Evolutionary conservation across 2,329 filamentous ascomycete genomes (phyloP), one percentile per base, ranked within the genome.

Genomic region (Tricladium varicosporioides): DNA sequence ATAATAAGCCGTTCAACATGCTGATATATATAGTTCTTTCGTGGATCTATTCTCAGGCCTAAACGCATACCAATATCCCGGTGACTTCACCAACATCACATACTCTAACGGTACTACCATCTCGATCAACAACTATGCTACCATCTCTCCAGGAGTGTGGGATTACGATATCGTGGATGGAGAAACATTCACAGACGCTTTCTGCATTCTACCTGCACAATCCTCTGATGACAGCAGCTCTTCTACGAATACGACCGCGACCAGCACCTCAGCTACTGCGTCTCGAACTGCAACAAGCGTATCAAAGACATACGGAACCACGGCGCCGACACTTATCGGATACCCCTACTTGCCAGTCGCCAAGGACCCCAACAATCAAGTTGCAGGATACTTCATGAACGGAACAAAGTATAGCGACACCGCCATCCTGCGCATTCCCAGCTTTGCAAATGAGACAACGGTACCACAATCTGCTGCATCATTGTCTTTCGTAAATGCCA

Each of bases 351-450:
- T 27, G 7, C 51, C 58, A 13, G 45, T 57, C 7, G 27, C 31
- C 4, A 46, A 44, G n/a, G 54, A 60, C 42, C 48, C 51, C 2
- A 54, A 49, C 31, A 57, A 57, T 14, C 51, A 54, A 18, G 49
- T 60, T 13, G 54, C 58, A 7, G 58, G 58, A 15, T 60, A 60
- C 42, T 60, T 54, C 27, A 18, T 60, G 11, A 57, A 60, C 27
- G 42, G 13, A 2, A 60, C 51, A 14, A 51, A 27, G 15, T 55
- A 60, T 43, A 13, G 22, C 5, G 58, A 60, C 46, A 60, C 58
- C 1, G 58, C 54, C 8, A 47, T 60, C 4, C 47, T 60, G 33
- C 45, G 47, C 14, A 44, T 60, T 47, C 4, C 42, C 3, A 32
- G 40, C 1, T 60, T 60, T 36, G 15, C 18, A 2, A 51, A 56